Evolutionary conservation across 2,329 filamentous ascomycete species (phyloP).

Genomic region (Fusarium sp.): DNA sequence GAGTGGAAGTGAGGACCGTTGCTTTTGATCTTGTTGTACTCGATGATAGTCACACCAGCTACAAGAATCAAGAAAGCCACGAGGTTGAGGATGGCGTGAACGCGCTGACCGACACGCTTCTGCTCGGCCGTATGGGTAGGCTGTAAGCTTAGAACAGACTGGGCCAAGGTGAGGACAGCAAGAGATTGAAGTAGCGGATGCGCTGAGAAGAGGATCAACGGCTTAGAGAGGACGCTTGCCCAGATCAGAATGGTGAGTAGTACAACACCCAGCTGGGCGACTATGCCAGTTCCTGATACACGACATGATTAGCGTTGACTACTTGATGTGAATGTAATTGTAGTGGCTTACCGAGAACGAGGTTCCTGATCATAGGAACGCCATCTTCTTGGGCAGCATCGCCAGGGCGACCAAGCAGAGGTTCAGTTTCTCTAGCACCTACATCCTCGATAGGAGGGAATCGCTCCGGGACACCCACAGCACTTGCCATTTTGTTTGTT

Average conservation of each 20-base stretch:
- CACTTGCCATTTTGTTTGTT: conserved; percentile 69
- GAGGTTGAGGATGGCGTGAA: conserved; percentile 78
- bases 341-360: conserved; percentile 73
- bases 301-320: conserved; percentile 4
- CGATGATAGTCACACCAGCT: conserved; percentile 76
- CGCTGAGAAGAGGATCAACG: conserved; percentile 83
- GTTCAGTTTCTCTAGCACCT: conserved; percentile 54
- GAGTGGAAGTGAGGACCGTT: conserved; percentile 80
- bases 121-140: conserved; percentile 82
- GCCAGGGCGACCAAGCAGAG: conserved; percentile 67
- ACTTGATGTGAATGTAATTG: not conserved
- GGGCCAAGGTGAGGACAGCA: conserved; percentile 78
- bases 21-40: conserved; percentile 83
- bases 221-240: conserved; percentile 76
- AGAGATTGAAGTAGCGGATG: conserved; percentile 80
- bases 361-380: conserved; percentile 74
- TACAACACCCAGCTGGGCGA: conserved; percentile 83
- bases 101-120: conserved; percentile 69
- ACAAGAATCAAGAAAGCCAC: conserved; percentile 70
- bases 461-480: conserved; percentile 72
- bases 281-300: conserved; percentile 77
- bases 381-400: conserved; percentile 77
- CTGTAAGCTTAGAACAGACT: conserved; percentile 87
- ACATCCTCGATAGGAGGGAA: conserved; percentile 43
- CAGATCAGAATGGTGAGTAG: conserved; percentile 82